phyloP scores from a whole-genome alignment of 345 rosid genomes.

The Dimocarpus longan region DNA sequence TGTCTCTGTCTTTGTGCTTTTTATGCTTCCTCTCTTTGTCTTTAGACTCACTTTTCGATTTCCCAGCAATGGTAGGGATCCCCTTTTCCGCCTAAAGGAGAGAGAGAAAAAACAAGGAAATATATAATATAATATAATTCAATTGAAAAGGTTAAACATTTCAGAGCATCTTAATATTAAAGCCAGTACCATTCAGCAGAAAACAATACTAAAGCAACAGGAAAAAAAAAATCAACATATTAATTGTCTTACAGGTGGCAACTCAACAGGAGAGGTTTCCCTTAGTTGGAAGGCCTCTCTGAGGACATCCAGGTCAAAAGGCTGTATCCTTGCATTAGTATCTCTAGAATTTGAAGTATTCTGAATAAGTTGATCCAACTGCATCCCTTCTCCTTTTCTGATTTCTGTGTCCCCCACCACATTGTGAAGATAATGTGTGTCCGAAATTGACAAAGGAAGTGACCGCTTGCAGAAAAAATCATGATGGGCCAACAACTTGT shows the following conservation, averaged over 20 bases:
- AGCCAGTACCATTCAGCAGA: neutral
- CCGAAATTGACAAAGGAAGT: conserved; percentile 76
- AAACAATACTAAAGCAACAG: conserved; percentile 9
- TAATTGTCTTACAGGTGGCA: conserved; percentile 59
- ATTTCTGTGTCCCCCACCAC: conserved; percentile 85
- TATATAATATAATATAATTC: neutral
- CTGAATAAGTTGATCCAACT: conserved; percentile 73
- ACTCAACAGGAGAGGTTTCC: conserved; percentile 63
- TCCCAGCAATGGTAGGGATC: conserved; percentile 68
- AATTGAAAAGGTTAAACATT: neutral
- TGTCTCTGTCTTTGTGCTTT: conserved; percentile 83
- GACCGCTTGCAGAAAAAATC: conserved; percentile 85
- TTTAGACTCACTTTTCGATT: conserved; percentile 69
- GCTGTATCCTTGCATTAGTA: conserved; percentile 49
- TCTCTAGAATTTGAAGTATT: conserved; percentile 47
- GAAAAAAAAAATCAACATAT: neutral
- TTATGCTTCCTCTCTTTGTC: conserved; percentile 93
- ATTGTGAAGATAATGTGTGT: conserved; percentile 73
- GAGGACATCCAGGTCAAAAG: conserved; percentile 75
- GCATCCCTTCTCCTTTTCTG: conserved; percentile 94
- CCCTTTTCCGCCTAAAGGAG: conserved; percentile 72
- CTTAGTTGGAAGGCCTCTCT: conserved; percentile 73
- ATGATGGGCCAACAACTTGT: conserved; percentile 68
- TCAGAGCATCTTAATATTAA: neutral
- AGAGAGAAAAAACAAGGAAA: conserved; percentile 3